phyloP scores from a whole-genome alignment of 768 basidiomycete species.

The Hysterangium stoloniferum region DNA sequence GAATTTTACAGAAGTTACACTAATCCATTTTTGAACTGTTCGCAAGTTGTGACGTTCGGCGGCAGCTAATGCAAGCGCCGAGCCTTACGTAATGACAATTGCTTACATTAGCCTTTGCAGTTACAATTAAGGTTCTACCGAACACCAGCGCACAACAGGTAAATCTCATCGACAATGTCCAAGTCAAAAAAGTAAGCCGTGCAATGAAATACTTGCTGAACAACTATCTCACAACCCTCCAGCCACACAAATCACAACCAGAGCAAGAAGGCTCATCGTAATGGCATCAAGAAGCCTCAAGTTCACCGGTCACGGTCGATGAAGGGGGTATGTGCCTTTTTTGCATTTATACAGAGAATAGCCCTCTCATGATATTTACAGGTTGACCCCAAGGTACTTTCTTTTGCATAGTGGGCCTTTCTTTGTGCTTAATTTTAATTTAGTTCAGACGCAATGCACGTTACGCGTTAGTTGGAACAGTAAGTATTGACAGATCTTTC shows the following conservation, averaged over 20 bases:
- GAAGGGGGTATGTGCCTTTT: slow-evolving; percentile 72
- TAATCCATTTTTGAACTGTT: too few species aligned
- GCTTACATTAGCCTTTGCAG: not conserved
- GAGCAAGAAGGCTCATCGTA: slow-evolving; percentile 93
- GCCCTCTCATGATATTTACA: slow-evolving; percentile 24
- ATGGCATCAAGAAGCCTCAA: slow-evolving; percentile 87
- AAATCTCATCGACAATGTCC: slow-evolving; percentile 53
- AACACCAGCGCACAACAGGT: not conserved
- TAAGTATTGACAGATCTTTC: slow-evolving; percentile 29
- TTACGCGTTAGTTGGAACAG: slow-evolving; percentile 66
- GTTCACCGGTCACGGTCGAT: slow-evolving; percentile 67
- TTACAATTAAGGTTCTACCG: slow-evolving; percentile 4
- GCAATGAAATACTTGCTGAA: slow-evolving; percentile 11
- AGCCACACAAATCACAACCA: slow-evolving; percentile 96
- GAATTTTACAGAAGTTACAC: too few species aligned
- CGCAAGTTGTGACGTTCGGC: too few species aligned
- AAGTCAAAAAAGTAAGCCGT: slow-evolving; percentile 91
- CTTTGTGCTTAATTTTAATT: slow-evolving; percentile 10
- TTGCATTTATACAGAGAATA: slow-evolving; percentile 8
- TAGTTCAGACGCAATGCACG: slow-evolving; percentile 84
- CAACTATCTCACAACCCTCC: slow-evolving; percentile 13
- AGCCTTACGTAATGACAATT: not conserved
- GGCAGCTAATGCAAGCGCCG: too few species aligned
- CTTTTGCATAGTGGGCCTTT: slow-evolving; percentile 3
- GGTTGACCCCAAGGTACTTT: slow-evolving; percentile 72